Evolutionary conservation across 2,329 filamentous ascomycete genomes (phyloP).

Genomic region (Simplicillium sp.): DNA sequence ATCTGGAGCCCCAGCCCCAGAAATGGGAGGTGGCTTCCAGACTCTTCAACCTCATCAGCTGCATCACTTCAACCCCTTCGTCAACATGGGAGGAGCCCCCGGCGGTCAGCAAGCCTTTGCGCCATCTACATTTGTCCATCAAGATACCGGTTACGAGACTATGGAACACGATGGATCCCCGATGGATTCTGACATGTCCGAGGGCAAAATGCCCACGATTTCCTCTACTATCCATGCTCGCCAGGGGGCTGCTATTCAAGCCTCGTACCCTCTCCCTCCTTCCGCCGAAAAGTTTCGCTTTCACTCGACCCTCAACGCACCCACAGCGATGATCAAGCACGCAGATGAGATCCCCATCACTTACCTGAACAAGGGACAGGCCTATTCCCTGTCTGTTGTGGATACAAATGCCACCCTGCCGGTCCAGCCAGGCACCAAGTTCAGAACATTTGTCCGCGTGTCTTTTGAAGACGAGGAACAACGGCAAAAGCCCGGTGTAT

Average conservation of each 20-base stretch:
- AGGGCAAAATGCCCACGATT: conserved; percentile 43
- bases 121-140: conserved; percentile 71
- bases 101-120: conserved; percentile 54
- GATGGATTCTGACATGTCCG: conserved; percentile 44
- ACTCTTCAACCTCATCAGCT: conserved; percentile 50
- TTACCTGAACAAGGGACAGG: conserved; percentile 95
- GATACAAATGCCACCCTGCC: conserved; percentile 62
- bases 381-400: conserved; percentile 76
- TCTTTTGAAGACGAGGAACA: conserved; percentile 97
- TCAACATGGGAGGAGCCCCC: conserved; percentile 31
- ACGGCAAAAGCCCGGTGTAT: conserved; percentile 68
- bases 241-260: conserved; percentile 32
- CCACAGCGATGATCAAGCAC: conserved; percentile 92
- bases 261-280: conserved; percentile 36
- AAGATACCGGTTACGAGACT: conserved; percentile 69
- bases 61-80: conserved; percentile 61
- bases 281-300: conserved; percentile 73
- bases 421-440: conserved; percentile 53
- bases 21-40: conserved; percentile 58
- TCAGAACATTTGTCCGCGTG: conserved; percentile 86
- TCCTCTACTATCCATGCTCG: conserved; percentile 52
- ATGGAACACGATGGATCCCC: conserved; percentile 68
- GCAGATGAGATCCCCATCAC: conserved; percentile 90
- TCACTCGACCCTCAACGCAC: conserved; percentile 81
- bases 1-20: conserved; percentile 49